These are phyloP conservation scores for Clavispora asparagi DNA, from an alignment of 805 yeast genomes.

Conservation along the genomic window DNA sequence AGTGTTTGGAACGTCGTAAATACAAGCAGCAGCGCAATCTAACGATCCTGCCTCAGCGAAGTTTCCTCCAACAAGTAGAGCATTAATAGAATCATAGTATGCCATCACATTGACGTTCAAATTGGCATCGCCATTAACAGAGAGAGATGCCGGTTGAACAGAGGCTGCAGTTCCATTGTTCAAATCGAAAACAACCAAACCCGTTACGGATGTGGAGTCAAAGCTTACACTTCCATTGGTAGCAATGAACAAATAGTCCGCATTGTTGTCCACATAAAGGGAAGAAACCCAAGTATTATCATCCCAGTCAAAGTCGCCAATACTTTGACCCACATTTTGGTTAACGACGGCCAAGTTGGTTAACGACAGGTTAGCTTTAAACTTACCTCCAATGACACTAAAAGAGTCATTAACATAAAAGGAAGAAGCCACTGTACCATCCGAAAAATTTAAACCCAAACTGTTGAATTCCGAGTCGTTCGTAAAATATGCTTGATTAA, in stretches of 20 bases:
- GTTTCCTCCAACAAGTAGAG: conserved; percentile 67
- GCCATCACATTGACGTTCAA: conserved; percentile 33
- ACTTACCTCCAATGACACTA: conserved; percentile 58
- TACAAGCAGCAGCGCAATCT: conserved; percentile 60
- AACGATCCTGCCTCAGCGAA: conserved; percentile 55
- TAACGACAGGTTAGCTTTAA: conserved; percentile 24
- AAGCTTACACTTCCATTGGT: conserved; percentile 32
- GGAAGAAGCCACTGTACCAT: conserved; percentile 25
- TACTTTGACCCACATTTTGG: conserved; percentile 13
- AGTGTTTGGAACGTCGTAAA: conserved; percentile 49
- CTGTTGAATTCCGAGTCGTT: conserved; percentile 17
- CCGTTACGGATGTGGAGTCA: conserved; percentile 23
- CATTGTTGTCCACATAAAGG: conserved; percentile 32
- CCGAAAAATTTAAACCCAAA: conserved; percentile 20
- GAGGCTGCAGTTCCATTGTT: conserved; percentile 33
- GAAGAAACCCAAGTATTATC: conserved; percentile 21
- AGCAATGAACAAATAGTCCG: conserved; percentile 40
- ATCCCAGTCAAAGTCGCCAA: conserved; percentile 25
- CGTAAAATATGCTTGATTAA: conserved; percentile 22
- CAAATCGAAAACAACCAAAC: conserved; percentile 52
- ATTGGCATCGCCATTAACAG: conserved; percentile 39
- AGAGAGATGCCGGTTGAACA: conserved; percentile 46
- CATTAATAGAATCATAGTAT: conserved; percentile 24
- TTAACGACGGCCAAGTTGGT: conserved; percentile 27
- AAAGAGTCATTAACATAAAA: conserved; percentile 44